A percentile compares a stretch with the other conserved stretches of the same genome.
Evolutionary conservation across 2,329 filamentous ascomycete genomes (phyloP).

Genomic region (Alternaria ventricosa): DNA sequence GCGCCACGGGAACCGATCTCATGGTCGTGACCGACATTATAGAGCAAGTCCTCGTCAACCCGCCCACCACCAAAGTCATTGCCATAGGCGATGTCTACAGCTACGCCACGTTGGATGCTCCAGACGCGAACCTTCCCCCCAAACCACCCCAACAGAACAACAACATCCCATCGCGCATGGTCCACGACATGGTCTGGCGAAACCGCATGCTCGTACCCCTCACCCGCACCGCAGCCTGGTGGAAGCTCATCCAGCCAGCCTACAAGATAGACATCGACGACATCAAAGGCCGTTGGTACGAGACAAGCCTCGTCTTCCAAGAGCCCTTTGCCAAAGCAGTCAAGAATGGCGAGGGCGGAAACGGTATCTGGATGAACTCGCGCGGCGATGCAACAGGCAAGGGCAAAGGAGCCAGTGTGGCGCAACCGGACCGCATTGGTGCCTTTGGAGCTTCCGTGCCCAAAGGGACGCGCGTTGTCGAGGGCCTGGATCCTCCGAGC

Average conservation of each 20-base stretch:
- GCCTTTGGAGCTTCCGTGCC: conserved; percentile 54
- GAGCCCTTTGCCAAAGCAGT: conserved; percentile 42
- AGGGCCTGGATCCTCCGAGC: conserved; percentile 44
- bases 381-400: conserved; percentile 49
- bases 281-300: conserved; percentile 68
- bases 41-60: conserved; percentile 41
- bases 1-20: conserved; percentile 54
- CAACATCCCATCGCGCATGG: conserved; percentile 59
- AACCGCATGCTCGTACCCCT: conserved; percentile 53
- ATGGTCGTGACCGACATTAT: conserved; percentile 56
- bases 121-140: conserved; percentile 39
- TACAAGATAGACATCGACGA: conserved; percentile 53
- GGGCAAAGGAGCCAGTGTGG: conserved; percentile 33
- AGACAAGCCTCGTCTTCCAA: conserved; percentile 58
- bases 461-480: conserved; percentile 44
- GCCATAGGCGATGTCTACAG: conserved; percentile 62
- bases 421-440: conserved; percentile 43
- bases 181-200: conserved; percentile 58
- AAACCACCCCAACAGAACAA: conserved; percentile 49
- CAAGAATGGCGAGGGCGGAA: conserved; percentile 50
- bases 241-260: conserved; percentile 50
- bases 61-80: conserved; percentile 42
- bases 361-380: conserved; percentile 57
- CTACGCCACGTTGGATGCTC: conserved; percentile 47
- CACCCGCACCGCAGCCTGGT: conserved; percentile 49